A percentile compares a stretch with the other conserved stretches of the same genome.
These are phyloP conservation scores for Chlorella variabilis DNA, from an alignment of 163 green algal species.

Conservation along the genomic window DNA sequence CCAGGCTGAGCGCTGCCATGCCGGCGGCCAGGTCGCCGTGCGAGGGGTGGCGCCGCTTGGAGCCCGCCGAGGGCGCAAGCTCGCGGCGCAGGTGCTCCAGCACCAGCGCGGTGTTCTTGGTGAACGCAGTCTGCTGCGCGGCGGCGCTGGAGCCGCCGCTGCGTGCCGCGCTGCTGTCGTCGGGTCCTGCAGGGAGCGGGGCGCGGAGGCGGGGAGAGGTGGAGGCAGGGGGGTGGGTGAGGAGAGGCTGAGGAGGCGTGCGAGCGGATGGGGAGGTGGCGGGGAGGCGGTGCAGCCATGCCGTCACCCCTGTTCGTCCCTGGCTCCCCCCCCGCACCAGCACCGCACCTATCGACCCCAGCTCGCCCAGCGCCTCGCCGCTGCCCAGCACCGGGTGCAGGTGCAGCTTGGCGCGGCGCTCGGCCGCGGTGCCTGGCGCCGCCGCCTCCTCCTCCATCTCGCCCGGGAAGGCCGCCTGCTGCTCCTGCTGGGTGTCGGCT, in stretches of 20 bases:
- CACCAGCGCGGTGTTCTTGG: conserved; percentile 34
- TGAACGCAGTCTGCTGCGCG: conserved; percentile 38
- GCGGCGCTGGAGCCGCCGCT: conserved; percentile 4
- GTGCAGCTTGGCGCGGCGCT: background rate
- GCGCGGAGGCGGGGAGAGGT: background rate
- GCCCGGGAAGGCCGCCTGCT: background rate
- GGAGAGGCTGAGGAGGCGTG: background rate
- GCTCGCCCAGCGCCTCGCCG: conserved; percentile 9
- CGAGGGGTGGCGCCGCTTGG: conserved; percentile 39
- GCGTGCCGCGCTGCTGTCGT: background rate
- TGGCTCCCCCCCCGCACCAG: background rate
- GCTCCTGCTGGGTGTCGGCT: conserved; percentile 25
- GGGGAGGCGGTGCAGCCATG: too few relatives aligned
- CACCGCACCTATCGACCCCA: background rate
- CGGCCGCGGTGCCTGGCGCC: background rate
- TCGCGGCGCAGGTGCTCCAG: conserved; percentile 34
- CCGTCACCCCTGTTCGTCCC: too few relatives aligned
- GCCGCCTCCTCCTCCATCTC: background rate
- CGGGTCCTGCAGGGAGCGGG: background rate
- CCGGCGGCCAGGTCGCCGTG: conserved; percentile 6
- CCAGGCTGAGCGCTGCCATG: conserved; percentile 15
- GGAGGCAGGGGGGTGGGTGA: background rate
- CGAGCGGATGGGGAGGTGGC: too few relatives aligned
- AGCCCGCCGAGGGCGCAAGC: conserved; percentile 32
- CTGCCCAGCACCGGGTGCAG: conserved; percentile 16